Evolutionary conservation across 176 grass and related monocot species (phyloP).

Genomic region (Poa annua): DNA sequence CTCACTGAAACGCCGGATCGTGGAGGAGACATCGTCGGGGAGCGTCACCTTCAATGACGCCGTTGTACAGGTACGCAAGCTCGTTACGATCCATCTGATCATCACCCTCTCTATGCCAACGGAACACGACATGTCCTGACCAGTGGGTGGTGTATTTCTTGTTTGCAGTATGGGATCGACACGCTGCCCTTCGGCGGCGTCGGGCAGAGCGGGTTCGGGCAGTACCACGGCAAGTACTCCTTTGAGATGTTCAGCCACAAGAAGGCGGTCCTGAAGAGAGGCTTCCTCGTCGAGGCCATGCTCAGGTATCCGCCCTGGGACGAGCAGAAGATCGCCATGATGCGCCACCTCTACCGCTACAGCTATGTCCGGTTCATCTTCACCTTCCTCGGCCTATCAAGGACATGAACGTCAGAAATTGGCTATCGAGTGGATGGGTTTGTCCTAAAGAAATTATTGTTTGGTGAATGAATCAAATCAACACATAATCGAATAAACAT

Average conservation of each 20-base stretch:
- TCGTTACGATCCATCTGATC: neutral
- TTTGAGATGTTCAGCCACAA: constrained; percentile 91
- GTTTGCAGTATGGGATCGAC: constrained; percentile 63
- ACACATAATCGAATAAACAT: neutral
- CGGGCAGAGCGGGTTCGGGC: constrained; percentile 81
- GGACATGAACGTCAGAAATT: constrained; percentile 28
- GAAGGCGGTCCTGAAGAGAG: constrained; percentile 71
- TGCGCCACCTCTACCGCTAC: constrained; percentile 65
- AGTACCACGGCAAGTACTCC: constrained; percentile 94
- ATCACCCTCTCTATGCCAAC: no score
- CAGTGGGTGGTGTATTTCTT: no score
- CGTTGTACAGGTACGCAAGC: constrained; percentile 56
- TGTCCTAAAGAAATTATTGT: neutral
- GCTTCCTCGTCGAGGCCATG: constrained; percentile 62
- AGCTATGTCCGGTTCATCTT: constrained; percentile 65
- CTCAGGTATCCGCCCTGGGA: constrained; percentile 88
- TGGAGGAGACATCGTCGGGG: constrained; percentile 84
- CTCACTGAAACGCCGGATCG: constrained; percentile 50
- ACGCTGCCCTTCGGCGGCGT: constrained; percentile 84
- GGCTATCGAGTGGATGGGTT: neutral
- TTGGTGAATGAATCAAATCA: neutral
- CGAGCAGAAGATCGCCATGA: constrained; percentile 65
- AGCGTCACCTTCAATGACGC: constrained; percentile 85
- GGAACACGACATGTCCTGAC: no score
- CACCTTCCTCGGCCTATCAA: constrained; percentile 56